Base-by-base conservation (phyloP, 2,329 filamentous ascomycete genomes). In the Botrytis paeoniae region DNA sequence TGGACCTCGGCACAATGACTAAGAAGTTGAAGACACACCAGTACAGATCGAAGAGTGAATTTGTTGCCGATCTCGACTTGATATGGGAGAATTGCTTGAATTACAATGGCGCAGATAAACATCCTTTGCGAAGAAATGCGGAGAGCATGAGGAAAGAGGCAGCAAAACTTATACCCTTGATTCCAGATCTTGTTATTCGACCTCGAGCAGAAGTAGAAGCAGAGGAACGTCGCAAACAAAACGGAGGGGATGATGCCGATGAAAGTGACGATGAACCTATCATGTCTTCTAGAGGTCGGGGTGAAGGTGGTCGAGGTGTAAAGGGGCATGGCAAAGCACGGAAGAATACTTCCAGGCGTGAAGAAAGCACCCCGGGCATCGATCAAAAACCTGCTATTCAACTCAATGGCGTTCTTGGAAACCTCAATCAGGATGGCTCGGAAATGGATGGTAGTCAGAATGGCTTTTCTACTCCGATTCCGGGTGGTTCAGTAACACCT, bases 191-290 rank as follows among this genome's bases (percentile, higher is more conserved):
- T 76, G 88, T 91, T 37, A 94, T 99, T 76, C 89, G 94, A 76
- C 93, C 97, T 76, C 92, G 96, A 75, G 96, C 95, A 29, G 96
- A 98, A 81, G 94, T 98, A 10, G 96, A 99, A 83, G 93, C 93
- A 25, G 93, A 96, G 78, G 90, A 92, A 82, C 89, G 95, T 71
- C 88, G 94, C 75, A 92, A 96, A 81, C 93, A 97, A 78, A 93
- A 95, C 75, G 94, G 96, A 69, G 92, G 92, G 63, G 92, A 94
- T 74, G 89, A 93, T 76, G 94, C 95, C 77, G 95, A 98, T 74
- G 95, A 98, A 82, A 97, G 94, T 77, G 95, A 98, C 79, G 95
- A 98, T 80, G 95, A 97, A 82, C 96, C 96, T 14, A 98, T 99
- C 80, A 98, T 98, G 93, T 96, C 96, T 73, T 98, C 95, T 68